phyloP scores from a whole-genome alignment of 106 monocot species.

The Acorus calamus region DNA sequence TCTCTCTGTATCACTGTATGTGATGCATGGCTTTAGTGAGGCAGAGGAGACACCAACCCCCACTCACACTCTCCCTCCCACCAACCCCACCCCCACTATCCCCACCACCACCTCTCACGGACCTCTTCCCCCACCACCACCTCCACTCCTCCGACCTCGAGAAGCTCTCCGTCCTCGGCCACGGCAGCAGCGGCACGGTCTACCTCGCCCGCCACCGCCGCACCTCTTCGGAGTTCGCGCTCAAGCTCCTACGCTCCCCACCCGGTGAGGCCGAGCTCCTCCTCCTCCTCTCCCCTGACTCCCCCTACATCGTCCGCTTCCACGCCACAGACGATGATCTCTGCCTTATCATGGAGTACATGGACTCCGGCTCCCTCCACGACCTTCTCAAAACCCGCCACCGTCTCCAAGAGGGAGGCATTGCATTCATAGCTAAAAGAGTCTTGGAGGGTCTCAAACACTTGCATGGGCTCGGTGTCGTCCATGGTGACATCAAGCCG shows the following conservation, averaged over 20 bases:
- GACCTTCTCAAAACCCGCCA: slow-evolving; percentile 5
- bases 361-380: slow-evolving; percentile 16
- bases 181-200: slow-evolving; percentile 20
- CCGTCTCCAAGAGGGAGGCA: slow-evolving; percentile 8
- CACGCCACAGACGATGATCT: background rate
- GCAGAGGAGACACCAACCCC: slow-evolving; percentile 10
- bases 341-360: slow-evolving; percentile 26
- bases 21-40: slow-evolving; percentile 10
- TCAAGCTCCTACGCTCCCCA: slow-evolving; percentile 16
- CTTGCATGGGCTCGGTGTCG: slow-evolving; percentile 17
- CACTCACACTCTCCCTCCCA: background rate
- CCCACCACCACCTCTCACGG: background rate
- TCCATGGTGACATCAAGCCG: slow-evolving; percentile 25
- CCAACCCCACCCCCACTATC: no score
- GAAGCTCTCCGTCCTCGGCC: slow-evolving; percentile 25
- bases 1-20: no score
- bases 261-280: slow-evolving; percentile 1
- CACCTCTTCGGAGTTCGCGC: slow-evolving; percentile 18
- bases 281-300: slow-evolving; percentile 5
- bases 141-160: slow-evolving; percentile 19
- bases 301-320: slow-evolving; percentile 15
- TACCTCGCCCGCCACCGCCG: slow-evolving; percentile 18
- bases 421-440: slow-evolving; percentile 8
- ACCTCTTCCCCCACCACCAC: background rate
- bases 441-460: slow-evolving; percentile 19